Evolutionary conservation across 129 eudicot species (phyloP).

Genomic region (Tagetes erecta): DNA sequence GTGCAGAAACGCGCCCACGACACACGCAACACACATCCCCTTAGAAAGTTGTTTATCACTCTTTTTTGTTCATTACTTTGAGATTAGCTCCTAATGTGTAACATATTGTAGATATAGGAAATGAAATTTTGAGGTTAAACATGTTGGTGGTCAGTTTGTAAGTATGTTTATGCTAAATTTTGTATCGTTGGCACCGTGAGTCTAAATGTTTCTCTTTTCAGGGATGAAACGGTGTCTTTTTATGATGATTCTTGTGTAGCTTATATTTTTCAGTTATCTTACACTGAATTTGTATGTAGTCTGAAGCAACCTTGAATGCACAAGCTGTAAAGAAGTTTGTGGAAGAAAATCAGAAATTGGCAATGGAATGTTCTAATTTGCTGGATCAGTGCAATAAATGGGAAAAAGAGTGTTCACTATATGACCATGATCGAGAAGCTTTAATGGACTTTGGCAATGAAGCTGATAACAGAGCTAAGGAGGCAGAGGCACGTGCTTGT

Average conservation of each 20-base stretch:
- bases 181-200: neutral
- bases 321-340: conserved; percentile 79
- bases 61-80: conserved; percentile 2
- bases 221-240: neutral
- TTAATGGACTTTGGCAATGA: conserved; percentile 93
- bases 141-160: neutral
- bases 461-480: conserved; percentile 78
- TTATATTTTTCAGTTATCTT: conserved; percentile 4
- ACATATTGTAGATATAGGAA: conserved; percentile 2
- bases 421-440: conserved; percentile 76
- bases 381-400: conserved; percentile 53
- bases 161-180: neutral
- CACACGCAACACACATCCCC: neutral
- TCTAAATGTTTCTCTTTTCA: neutral
- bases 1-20: neutral
- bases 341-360: conserved; percentile 85
- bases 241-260: conserved; percentile 8
- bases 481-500: conserved; percentile 51
- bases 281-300: conserved; percentile 44
- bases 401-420: conserved; percentile 85
- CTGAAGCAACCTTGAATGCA: conserved; percentile 83
- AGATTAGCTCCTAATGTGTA: neutral
- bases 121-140: conserved; percentile 2
- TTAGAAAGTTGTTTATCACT: neutral
- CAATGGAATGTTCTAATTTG: conserved; percentile 58